Evolutionary conservation across 257 asterid species (phyloP), one percentile per base, ranked within the genome.

Genomic region (Jacaranda copaia): DNA sequence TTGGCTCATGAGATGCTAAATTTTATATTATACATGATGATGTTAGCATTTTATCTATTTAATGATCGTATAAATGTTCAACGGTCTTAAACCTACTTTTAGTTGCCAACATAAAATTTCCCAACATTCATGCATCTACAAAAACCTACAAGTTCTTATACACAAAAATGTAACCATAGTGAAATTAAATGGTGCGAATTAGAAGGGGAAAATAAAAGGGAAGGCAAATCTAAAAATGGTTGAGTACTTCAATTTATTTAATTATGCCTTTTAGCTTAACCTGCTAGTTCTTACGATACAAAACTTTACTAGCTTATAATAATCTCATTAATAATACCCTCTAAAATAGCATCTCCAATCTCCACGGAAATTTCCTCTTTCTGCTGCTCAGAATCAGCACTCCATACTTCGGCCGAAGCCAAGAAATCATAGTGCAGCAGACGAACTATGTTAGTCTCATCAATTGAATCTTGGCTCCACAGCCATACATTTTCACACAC

Each of bases 381-480:
- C 32, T 75, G 76, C 66, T 36, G 65, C 69, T 78, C 80, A 66
- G 55, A 77, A 68, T 59, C 81, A 68, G 58, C 16, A 5, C 64
- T 53, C 93, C 92, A 86, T 15, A 84, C 86, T 76, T 83, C 79
- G 4, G 58, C 51, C 53, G 89, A 84, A 55, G 68, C 83, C 85
- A 76, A 36, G 46, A 82, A 61, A 77, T 90, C 92, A 61, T 20
- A 74, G 19, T 56, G 81, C 53, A 88, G 61, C 35, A 85, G 75
- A 58, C 68, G 81, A 56, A 25, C 42, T 18, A 79, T 69, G 60
- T 85, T 90, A 14, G 80, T 75, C 58, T 85, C 92, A 74, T 89
- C 79, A 5, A 87, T 78, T 7, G 97, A 65, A 5, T 90, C 80
- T 79, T 83, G 81, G 85, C 98, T 93, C 96, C 97, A 93, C 10